Evolutionary conservation across 192 early-diverging fungal species (phyloP).

Genomic region (Backusella luteola): DNA sequence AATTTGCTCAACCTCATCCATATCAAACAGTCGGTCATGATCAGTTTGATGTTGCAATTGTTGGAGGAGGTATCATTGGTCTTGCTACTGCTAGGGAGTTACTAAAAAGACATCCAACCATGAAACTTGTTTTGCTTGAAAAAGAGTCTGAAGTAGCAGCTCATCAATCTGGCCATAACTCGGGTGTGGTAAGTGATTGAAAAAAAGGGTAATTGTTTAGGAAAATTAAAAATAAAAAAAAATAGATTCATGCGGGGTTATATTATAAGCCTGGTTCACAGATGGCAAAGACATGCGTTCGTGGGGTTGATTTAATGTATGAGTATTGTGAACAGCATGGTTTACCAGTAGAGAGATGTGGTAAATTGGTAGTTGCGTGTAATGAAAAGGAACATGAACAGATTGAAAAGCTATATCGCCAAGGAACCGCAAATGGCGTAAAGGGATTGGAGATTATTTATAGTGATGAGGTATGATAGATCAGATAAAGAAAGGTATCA

Average conservation of each 20-base stretch:
- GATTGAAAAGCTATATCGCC: conserved; percentile 33
- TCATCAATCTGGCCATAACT: conserved; percentile 38
- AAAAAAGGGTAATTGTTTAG: background rate
- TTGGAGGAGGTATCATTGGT: conserved; percentile 38
- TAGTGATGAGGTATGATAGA: conserved; percentile 19
- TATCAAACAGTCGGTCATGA: conserved; percentile 13
- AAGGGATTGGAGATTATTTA: conserved; percentile 32
- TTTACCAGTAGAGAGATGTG: conserved; percentile 42
- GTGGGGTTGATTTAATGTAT: conserved; percentile 51
- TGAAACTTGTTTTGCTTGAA: conserved; percentile 31
- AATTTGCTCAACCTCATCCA: conserved; percentile 14
- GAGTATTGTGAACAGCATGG: conserved; percentile 38
- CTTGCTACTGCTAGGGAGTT: conserved; percentile 38
- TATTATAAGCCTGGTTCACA: conserved; percentile 32
- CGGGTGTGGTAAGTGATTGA: conserved; percentile 19
- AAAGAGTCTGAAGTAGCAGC: conserved; percentile 35
- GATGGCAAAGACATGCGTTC: conserved; percentile 42
- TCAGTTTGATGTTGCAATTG: conserved; percentile 33
- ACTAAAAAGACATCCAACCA: conserved; percentile 19
- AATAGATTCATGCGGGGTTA: conserved; percentile 33
- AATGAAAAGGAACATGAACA: conserved; percentile 31
- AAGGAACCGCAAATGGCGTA: conserved; percentile 31
- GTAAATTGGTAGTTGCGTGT: conserved; percentile 52
- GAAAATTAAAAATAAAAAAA: background rate
- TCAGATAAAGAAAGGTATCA: background rate